Conservation (phyloP, 495 filamentous ascomycete species). For the Annulohypoxylon stygium region DNA sequence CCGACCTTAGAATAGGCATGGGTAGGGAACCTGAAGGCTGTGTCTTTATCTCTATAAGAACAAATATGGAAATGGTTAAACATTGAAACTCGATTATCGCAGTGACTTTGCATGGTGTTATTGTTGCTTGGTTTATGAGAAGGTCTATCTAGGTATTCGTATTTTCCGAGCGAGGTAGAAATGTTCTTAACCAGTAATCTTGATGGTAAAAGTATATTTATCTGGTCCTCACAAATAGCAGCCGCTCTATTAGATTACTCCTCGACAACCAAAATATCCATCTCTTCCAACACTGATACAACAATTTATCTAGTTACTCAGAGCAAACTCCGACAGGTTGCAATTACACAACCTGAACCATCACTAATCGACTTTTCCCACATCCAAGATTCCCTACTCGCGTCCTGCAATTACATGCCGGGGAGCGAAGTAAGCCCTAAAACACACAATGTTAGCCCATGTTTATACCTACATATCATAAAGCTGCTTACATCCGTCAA, state of each 20-base stretch:
- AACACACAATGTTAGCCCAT: background rate
- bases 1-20: too few species aligned
- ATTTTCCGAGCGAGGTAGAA: too few species aligned
- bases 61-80: too few species aligned
- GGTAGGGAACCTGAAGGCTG: too few species aligned
- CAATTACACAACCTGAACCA: background rate
- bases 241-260: conserved; percentile 2
- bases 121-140: too few species aligned
- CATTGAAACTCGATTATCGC: too few species aligned
- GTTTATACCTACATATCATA: background rate
- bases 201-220: background rate
- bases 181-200: too few species aligned
- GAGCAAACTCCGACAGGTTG: background rate
- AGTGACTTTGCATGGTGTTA: too few species aligned
- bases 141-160: too few species aligned
- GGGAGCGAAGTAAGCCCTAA: conserved; percentile 32
- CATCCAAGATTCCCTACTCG: background rate
- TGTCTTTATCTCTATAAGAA: too few species aligned
- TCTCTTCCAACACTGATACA: conserved; percentile 2
- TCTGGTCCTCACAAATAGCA: background rate
- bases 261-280: background rate
- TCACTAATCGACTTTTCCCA: background rate
- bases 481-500: conserved; percentile 62
- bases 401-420: conserved; percentile 20
- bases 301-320: background rate